Conservation (phyloP, 1,284 basidiomycete species). For the Ganoderma sinense region DNA sequence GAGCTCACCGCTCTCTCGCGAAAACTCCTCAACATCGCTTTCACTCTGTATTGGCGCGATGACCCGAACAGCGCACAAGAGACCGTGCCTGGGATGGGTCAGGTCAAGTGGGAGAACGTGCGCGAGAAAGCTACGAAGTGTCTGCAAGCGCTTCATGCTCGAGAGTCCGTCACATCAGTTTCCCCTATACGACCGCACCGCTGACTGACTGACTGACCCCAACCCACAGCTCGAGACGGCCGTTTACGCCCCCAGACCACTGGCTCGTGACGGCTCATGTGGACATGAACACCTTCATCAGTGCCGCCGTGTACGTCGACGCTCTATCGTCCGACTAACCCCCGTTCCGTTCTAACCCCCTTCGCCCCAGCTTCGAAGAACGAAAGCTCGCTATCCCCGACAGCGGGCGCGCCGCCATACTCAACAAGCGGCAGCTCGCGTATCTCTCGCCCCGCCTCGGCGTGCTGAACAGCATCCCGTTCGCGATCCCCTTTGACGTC, state of each 20-base stretch:
- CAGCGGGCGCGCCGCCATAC: slow-evolving; percentile 42
- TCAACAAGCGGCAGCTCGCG: slow-evolving; percentile 77
- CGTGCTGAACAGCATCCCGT: slow-evolving; percentile 95
- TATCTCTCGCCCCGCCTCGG: slow-evolving; percentile 86
- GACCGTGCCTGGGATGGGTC: slow-evolving; percentile 50
- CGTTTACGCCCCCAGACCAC: slow-evolving; percentile 83
- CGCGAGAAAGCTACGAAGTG: slow-evolving; percentile 79
- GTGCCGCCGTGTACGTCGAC: slow-evolving; percentile 81
- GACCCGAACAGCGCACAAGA: slow-evolving; percentile 53
- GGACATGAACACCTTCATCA: slow-evolving; percentile 88
- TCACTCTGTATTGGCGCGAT: slow-evolving; percentile 83
- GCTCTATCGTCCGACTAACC: not conserved
- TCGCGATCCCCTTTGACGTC: slow-evolving; percentile 93
- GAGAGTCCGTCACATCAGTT: slow-evolving; percentile 72
- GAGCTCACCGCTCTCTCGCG: slow-evolving; percentile 79
- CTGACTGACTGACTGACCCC: slow-evolving; percentile 13
- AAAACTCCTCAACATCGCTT: slow-evolving; percentile 81
- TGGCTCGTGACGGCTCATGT: slow-evolving; percentile 87
- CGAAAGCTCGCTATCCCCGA: slow-evolving; percentile 50
- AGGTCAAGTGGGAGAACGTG: slow-evolving; percentile 66
- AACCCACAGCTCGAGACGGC: slow-evolving; percentile 71
- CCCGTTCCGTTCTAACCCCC: not conserved
- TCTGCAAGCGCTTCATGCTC: slow-evolving; percentile 80
- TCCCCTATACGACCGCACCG: too few relatives aligned
- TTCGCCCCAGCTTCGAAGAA: slow-evolving; percentile 60